These are phyloP conservation scores for Leishmania martiniquensis DNA, from an alignment of 208 protist genomes.

Conservation along the genomic window DNA sequence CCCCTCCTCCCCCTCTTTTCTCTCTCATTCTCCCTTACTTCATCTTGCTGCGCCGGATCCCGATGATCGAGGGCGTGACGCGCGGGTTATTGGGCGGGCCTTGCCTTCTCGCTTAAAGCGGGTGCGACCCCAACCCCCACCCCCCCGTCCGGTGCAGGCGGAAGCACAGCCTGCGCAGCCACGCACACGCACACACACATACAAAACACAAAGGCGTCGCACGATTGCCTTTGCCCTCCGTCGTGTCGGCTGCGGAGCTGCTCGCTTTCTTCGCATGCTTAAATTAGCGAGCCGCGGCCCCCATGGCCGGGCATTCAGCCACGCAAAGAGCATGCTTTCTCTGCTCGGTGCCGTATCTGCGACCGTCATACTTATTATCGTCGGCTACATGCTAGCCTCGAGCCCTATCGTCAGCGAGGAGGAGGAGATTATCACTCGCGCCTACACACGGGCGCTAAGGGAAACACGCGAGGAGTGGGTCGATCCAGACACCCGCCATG, in stretches of 20 bases:
- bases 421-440: slow-evolving; percentile 21
- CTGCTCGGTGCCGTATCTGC: slow-evolving; percentile 12
- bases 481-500: slow-evolving; percentile 19
- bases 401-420: slow-evolving; percentile 34
- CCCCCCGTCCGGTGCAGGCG: too few species aligned
- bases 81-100: not conserved
- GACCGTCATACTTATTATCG: slow-evolving; percentile 9
- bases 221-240: not conserved
- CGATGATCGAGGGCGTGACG: too few species aligned
- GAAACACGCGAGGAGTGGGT: slow-evolving; percentile 29
- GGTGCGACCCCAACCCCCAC: not conserved
- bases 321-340: slow-evolving; percentile 2
- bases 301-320: not conserved
- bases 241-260: not conserved
- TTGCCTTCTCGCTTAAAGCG: not conserved
- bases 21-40: not conserved
- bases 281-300: not conserved
- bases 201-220: too few species aligned
- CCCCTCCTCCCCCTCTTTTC: not conserved
- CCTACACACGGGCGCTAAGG: not conserved
- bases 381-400: slow-evolving; percentile 30
- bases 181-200: too few species aligned
- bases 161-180: too few species aligned
- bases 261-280: not conserved
- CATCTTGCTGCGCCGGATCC: not conserved